Conservation (phyloP, 1,284 basidiomycete species). For the Heterobasidion parviporum region DNA sequence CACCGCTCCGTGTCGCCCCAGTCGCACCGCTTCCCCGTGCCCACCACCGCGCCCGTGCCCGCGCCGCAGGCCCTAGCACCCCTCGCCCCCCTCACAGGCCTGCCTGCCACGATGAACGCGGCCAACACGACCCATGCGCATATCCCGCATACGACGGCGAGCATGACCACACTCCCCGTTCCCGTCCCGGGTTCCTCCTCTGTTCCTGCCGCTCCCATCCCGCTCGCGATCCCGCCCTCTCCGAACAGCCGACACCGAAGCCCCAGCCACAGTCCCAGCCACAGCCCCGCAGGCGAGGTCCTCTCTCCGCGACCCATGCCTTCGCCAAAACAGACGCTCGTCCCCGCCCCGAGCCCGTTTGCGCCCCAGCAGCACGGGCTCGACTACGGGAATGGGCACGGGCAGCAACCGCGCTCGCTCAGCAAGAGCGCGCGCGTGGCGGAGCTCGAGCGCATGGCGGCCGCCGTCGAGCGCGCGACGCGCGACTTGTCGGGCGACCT, state of each 20-base stretch:
- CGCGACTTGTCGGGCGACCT: constrained; percentile 25
- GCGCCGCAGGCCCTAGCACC: constrained; percentile 3
- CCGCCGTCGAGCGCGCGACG: constrained; percentile 28
- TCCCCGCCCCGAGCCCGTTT: constrained; percentile 24
- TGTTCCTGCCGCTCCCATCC: constrained; percentile 7
- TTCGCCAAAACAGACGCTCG: constrained; percentile 47
- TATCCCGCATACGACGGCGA: too few species aligned
- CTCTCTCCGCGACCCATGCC: constrained; percentile 54
- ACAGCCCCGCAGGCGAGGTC: constrained; percentile 23
- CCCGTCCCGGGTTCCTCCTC: neutral
- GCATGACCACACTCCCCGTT: too few species aligned
- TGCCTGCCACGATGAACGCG: too few species aligned
- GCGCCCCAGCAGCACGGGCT: neutral
- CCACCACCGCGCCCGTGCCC: neutral
- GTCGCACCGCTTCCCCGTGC: constrained; percentile 26
- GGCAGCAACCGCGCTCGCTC: constrained; percentile 17
- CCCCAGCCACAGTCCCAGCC: neutral
- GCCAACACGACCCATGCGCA: too few species aligned
- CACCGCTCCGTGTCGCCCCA: constrained; percentile 54
- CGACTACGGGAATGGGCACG: too few species aligned
- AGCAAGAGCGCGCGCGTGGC: constrained; percentile 53
- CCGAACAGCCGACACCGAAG: too few species aligned
- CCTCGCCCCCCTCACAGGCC: neutral
- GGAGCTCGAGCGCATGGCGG: constrained; percentile 60
- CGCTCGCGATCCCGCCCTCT: too few species aligned